These are phyloP conservation scores for Pseudoturritis turrita DNA, from an alignment of 345 rosid species.

Conservation along the genomic window DNA sequence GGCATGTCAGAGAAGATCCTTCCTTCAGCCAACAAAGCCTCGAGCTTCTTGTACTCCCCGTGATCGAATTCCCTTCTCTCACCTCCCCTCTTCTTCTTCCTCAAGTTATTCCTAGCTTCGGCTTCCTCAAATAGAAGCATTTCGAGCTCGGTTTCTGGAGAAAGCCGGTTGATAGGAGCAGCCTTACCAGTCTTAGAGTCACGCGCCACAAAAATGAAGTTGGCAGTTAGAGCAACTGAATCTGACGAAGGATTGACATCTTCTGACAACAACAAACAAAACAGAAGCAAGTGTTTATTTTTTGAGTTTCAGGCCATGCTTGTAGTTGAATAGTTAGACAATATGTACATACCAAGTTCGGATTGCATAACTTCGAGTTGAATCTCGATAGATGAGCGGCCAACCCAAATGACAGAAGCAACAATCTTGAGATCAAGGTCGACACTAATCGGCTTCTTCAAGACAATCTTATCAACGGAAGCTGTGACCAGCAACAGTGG, in stretches of 20 bases:
- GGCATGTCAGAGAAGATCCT: constrained; percentile 78
- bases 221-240: constrained; percentile 55
- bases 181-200: constrained; percentile 78
- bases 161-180: constrained; percentile 61
- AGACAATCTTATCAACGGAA: constrained; percentile 76
- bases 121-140: constrained; percentile 67
- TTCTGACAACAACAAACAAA: constrained; percentile 37
- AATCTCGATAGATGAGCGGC: constrained; percentile 78
- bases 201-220: constrained; percentile 83
- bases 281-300: background rate
- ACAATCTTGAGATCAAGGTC: constrained; percentile 61
- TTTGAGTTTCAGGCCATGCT: background rate
- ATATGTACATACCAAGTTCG: constrained; percentile 5
- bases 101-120: constrained; percentile 59
- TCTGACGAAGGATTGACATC: constrained; percentile 38
- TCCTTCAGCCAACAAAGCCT: constrained; percentile 63
- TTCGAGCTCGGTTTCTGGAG: constrained; percentile 62
- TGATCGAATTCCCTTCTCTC: constrained; percentile 46
- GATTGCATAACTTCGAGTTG: constrained; percentile 71
- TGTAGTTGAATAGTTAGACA: background rate
- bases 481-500: constrained; percentile 84
- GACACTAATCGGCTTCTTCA: constrained; percentile 71
- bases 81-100: constrained; percentile 56
- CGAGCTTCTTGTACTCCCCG: constrained; percentile 40
- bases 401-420: constrained; percentile 85